phyloP scores from a whole-genome alignment of 805 yeast genomes.

The Komagataella populi region DNA sequence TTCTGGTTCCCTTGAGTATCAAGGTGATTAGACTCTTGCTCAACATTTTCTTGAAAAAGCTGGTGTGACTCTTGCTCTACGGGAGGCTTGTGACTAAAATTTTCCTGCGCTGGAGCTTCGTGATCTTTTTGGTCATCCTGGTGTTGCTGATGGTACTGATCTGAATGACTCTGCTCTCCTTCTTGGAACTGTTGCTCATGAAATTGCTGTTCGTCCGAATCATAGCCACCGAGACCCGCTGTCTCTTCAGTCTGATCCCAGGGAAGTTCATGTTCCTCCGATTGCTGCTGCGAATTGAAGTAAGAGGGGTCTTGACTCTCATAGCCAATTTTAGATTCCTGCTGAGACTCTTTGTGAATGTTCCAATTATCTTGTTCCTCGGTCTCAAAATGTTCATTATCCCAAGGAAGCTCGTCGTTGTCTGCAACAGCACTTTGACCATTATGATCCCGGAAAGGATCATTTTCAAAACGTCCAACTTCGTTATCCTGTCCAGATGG shows the following conservation, averaged over 20 bases:
- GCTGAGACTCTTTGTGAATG: neutral
- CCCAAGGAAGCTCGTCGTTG: slow-evolving; percentile 12
- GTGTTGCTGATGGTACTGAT: neutral
- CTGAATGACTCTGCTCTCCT: neutral
- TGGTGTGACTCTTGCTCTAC: neutral
- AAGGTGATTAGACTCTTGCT: neutral
- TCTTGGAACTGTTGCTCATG: neutral
- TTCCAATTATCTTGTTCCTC: slow-evolving; percentile 1
- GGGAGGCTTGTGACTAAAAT: neutral
- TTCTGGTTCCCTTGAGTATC: neutral
- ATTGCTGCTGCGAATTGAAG: neutral
- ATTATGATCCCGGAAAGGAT: neutral
- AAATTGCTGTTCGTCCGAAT: neutral
- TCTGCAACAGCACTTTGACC: slow-evolving; percentile 3
- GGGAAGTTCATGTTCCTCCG: neutral
- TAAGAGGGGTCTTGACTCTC: neutral
- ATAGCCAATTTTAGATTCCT: neutral
- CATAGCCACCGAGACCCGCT: neutral
- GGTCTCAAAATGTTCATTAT: slow-evolving; percentile 1
- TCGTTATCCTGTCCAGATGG: neutral
- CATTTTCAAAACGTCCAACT: neutral
- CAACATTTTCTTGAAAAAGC: neutral
- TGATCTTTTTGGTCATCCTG: neutral
- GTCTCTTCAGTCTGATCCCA: neutral
- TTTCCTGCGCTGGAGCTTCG: neutral